Evolutionary conservation across 164 flowering plant genomes (phyloP).

Genomic region (Akebia trifoliata): DNA sequence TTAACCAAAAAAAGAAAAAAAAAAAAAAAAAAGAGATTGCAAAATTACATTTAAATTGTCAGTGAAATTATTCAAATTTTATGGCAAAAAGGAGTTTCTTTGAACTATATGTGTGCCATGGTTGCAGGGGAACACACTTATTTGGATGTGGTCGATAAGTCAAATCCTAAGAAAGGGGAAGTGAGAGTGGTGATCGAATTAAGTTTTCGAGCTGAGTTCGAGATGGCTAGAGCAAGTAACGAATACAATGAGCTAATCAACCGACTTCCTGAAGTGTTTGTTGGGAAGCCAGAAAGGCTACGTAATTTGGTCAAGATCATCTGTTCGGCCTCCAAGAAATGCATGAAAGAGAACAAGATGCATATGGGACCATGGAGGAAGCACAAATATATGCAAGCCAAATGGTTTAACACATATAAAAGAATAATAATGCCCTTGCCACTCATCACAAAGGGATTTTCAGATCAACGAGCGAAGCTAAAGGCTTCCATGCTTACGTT

Average conservation of each 20-base stretch:
- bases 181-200: constrained; percentile 69
- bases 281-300: constrained; percentile 67
- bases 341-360: constrained; percentile 91
- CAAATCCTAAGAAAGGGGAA: constrained; percentile 38
- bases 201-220: constrained; percentile 68
- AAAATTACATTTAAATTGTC: too few relatives aligned
- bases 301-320: constrained; percentile 48
- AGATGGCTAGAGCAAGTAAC: constrained; percentile 70
- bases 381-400: constrained; percentile 78
- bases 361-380: constrained; percentile 94
- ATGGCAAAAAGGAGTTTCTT: too few relatives aligned
- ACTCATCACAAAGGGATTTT: not conserved
- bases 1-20: too few relatives aligned
- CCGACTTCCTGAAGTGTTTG: constrained; percentile 65
- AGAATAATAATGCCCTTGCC: constrained; percentile 12
- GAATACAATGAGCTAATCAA: constrained; percentile 55
- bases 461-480: constrained; percentile 22
- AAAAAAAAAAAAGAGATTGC: too few relatives aligned
- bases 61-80: too few relatives aligned
- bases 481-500: constrained; percentile 48
- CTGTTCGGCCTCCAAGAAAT: constrained; percentile 65
- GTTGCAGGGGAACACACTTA: constrained; percentile 72
- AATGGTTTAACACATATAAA: constrained; percentile 58
- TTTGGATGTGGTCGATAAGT: constrained; percentile 58
- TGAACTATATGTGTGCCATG: too few relatives aligned